These are phyloP conservation scores for Penicillium taxi DNA, from an alignment of 495 filamentous ascomycete genomes.

Conservation along the genomic window DNA sequence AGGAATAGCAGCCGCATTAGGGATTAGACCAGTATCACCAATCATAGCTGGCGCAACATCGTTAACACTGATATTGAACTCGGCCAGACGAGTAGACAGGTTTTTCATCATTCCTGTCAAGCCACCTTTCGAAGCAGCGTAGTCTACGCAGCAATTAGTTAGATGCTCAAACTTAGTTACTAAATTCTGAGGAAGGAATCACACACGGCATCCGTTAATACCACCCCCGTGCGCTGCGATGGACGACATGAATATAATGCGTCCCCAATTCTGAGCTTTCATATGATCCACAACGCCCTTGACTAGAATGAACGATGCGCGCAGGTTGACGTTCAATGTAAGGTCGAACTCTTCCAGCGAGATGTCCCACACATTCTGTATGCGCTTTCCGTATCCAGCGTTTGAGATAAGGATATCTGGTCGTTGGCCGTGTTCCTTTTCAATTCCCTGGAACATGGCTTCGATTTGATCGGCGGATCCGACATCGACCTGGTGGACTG, in stretches of 20 bases:
- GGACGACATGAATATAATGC: conserved; percentile 60
- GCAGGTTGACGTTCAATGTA: conserved; percentile 56
- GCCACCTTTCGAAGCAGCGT: conserved; percentile 58
- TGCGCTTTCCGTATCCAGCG: conserved; percentile 46
- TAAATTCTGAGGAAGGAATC: neutral
- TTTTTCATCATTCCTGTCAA: conserved; percentile 61
- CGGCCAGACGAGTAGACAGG: conserved; percentile 52
- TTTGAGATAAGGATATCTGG: conserved; percentile 59
- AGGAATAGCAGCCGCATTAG: conserved; percentile 46
- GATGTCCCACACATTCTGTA: conserved; percentile 45
- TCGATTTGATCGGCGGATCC: conserved; percentile 42
- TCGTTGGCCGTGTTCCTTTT: conserved; percentile 41
- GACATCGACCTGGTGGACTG: conserved; percentile 51
- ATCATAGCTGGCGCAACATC: conserved; percentile 72
- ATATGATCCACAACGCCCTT: conserved; percentile 60
- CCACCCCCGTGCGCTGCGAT: conserved; percentile 59
- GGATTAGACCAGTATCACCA: conserved; percentile 59
- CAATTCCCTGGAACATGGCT: conserved; percentile 45
- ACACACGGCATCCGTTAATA: conserved; percentile 56
- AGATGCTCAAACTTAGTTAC: neutral
- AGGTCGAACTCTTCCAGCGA: conserved; percentile 58
- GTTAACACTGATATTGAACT: conserved; percentile 63
- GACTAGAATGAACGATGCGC: conserved; percentile 56
- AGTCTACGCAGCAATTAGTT: conserved; percentile 40
- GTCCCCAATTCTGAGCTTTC: conserved; percentile 54